These are phyloP conservation scores for Ajuga reptans DNA, from an alignment of 305 asterid species.

Conservation along the genomic window DNA sequence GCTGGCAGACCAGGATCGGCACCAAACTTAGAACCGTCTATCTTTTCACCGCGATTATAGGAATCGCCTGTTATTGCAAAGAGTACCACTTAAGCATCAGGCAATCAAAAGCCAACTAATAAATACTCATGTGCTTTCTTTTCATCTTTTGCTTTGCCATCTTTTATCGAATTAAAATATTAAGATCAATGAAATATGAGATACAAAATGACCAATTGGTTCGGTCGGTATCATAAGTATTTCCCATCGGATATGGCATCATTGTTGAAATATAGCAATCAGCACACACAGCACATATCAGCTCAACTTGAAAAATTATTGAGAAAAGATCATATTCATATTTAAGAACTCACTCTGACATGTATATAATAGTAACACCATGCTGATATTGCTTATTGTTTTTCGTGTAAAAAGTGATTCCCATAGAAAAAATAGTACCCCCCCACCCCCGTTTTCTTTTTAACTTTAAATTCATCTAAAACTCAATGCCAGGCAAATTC, in stretches of 20 bases:
- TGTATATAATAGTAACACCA: background rate
- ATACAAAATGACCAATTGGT: too few species aligned
- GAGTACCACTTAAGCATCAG: slow-evolving; percentile 7
- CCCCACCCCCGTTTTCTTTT: too few species aligned
- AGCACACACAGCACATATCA: too few species aligned
- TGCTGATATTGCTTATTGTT: background rate
- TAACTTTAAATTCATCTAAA: background rate
- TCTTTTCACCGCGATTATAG: slow-evolving; percentile 83
- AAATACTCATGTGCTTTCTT: too few species aligned
- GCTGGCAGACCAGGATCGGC: slow-evolving; percentile 71
- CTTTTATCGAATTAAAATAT: too few species aligned
- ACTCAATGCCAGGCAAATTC: background rate
- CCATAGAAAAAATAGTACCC: background rate
- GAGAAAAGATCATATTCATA: too few species aligned
- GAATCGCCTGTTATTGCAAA: slow-evolving; percentile 53
- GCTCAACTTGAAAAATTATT: too few species aligned
- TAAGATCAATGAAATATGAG: too few species aligned
- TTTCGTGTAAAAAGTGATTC: background rate
- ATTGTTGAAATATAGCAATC: too few species aligned
- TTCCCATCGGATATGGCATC: too few species aligned
- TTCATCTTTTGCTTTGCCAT: too few species aligned
- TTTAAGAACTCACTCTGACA: background rate
- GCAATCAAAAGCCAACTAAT: background rate
- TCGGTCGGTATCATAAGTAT: too few species aligned
- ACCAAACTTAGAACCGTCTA: slow-evolving; percentile 64